phyloP scores from a whole-genome alignment of 345 rosid genomes.

The Eutrema japonicum region DNA sequence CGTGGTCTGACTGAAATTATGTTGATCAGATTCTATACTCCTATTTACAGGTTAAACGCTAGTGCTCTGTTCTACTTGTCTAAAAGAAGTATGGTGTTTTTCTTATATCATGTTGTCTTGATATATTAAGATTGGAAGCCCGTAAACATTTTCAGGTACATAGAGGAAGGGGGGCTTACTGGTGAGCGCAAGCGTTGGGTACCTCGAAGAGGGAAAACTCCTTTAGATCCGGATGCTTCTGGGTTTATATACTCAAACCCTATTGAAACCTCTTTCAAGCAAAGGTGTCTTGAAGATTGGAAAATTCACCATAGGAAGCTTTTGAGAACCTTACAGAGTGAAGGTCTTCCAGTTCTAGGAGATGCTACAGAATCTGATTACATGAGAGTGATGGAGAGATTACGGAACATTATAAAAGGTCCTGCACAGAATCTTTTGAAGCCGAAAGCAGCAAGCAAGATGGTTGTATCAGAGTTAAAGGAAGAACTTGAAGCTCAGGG shows the following conservation, averaged over 20 bases:
- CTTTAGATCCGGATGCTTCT: conserved; percentile 88
- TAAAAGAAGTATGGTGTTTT: conserved; percentile 1
- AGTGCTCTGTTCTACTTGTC: conserved; percentile 22
- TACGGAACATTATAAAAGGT: conserved; percentile 76
- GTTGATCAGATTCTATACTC: conserved; percentile 14
- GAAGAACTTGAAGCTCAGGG: conserved; percentile 98
- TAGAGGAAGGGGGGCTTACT: conserved; percentile 93
- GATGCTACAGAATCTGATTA: conserved; percentile 84
- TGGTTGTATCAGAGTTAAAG: conserved; percentile 87
- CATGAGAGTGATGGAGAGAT: conserved; percentile 71
- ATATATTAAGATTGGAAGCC: conserved; percentile 23
- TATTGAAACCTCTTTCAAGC: conserved; percentile 89
- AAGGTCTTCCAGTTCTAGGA: conserved; percentile 77
- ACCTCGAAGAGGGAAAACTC: conserved; percentile 91
- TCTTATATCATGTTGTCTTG: background rate
- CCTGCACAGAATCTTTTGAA: conserved; percentile 78
- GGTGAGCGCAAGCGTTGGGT: conserved; percentile 99
- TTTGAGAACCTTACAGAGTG: conserved; percentile 67
- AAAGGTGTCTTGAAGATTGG: conserved; percentile 86
- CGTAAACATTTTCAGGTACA: conserved; percentile 58
- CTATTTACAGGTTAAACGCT: conserved; percentile 10
- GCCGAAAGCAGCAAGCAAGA: conserved; percentile 99
- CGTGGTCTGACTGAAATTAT: conserved; percentile 11
- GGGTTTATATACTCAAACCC: conserved; percentile 91
- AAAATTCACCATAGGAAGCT: conserved; percentile 73